phyloP scores from a whole-genome alignment of 306 rosid genomes.

The Casuarina cunninghamiana region DNA sequence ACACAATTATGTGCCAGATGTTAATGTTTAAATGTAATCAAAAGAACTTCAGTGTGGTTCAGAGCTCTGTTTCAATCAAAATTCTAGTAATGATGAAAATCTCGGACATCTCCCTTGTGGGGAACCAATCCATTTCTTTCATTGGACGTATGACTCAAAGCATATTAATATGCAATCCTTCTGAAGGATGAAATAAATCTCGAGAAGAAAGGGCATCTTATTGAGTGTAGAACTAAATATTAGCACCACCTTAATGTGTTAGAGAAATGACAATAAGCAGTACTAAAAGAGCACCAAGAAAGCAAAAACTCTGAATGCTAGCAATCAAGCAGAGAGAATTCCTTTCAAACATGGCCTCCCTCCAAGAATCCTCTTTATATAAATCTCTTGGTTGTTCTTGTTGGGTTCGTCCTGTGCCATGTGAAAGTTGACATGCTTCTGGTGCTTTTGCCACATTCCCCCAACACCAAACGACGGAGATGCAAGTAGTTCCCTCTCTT shows the following conservation, averaged over 20 bases:
- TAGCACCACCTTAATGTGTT: conserved; percentile 57
- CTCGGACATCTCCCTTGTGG: neutral
- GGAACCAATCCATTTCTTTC: neutral
- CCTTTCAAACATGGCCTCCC: conserved; percentile 84
- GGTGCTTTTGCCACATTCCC: no score
- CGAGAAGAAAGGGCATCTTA: conserved; percentile 34
- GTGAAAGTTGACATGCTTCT: neutral
- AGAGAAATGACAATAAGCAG: conserved; percentile 64
- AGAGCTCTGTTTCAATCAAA: neutral
- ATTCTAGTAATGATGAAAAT: no score
- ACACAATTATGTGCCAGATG: neutral
- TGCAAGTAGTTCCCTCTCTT: neutral
- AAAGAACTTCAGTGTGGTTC: neutral
- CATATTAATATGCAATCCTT: neutral
- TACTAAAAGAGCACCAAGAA: conserved; percentile 64
- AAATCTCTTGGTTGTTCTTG: conserved; percentile 45
- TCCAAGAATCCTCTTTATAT: conserved; percentile 90
- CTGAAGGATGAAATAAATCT: conserved; percentile 9
- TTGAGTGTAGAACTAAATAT: conserved; percentile 84
- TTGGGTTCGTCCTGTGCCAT: conserved; percentile 33
- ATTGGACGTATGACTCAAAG: neutral
- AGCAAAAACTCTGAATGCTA: conserved; percentile 74
- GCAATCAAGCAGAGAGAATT: conserved; percentile 85
- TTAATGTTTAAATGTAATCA: neutral
- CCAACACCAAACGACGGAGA: no score